Conservation (phyloP, 1,284 basidiomycete genomes). For the Apiotrichum laibachii region DNA sequence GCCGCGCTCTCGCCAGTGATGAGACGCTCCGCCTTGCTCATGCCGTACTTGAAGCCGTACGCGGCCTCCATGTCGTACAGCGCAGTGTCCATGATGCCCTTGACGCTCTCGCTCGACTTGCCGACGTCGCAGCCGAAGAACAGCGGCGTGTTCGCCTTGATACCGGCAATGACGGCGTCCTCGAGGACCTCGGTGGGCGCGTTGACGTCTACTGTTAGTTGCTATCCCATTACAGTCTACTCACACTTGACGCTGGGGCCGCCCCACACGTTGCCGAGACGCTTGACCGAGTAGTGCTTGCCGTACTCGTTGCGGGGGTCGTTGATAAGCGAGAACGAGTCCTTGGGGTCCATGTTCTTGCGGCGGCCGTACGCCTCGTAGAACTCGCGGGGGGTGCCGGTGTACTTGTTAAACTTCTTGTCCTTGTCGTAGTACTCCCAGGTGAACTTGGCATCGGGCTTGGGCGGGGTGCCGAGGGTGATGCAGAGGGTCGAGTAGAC, state of each 20-base stretch:
- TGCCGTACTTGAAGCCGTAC: constrained; percentile 59
- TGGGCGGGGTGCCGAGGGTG: constrained; percentile 78
- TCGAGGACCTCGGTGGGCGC: constrained; percentile 78
- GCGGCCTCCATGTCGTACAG: constrained; percentile 79
- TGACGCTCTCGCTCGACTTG: constrained; percentile 44
- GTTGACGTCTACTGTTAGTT: constrained; percentile 69
- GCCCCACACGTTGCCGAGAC: constrained; percentile 88
- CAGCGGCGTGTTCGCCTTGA: constrained; percentile 85
- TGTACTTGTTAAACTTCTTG: constrained; percentile 69
- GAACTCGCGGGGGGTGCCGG: constrained; percentile 76
- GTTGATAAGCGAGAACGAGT: constrained; percentile 88
- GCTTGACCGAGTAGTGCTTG: constrained; percentile 87
- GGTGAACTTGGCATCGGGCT: constrained; percentile 66
- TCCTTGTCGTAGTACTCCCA: constrained; percentile 86
- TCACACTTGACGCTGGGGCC: constrained; percentile 75
- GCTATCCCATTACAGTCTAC: constrained; percentile 28
- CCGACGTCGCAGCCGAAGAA: constrained; percentile 83
- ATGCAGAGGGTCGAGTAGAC: constrained; percentile 84
- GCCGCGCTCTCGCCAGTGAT: constrained; percentile 71
- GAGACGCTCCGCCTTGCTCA: constrained; percentile 81
- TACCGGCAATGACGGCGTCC: constrained; percentile 71
- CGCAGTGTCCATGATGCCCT: constrained; percentile 81
- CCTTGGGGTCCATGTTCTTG: constrained; percentile 50
- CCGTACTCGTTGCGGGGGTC: constrained; percentile 83
- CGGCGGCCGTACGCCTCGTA: constrained; percentile 55